phyloP scores from a whole-genome alignment of 192 early-diverging fungal species.

The Phycomyces blakesleeanus region DNA sequence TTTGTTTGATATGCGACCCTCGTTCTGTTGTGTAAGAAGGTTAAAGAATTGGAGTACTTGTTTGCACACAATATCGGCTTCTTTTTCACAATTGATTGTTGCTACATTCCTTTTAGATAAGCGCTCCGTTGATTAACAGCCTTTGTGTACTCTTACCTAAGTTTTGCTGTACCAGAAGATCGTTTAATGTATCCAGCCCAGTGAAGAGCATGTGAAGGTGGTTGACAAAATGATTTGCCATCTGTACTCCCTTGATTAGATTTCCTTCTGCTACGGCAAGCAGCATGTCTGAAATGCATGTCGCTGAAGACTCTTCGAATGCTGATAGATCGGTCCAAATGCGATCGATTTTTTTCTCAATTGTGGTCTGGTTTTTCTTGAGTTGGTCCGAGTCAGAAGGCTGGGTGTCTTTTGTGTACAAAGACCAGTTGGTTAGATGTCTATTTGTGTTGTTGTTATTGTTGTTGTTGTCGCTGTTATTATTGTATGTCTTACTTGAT shows the following conservation, averaged over 20 bases:
- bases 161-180: background rate
- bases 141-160: background rate
- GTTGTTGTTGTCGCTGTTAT: no score
- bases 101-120: conserved; percentile 19
- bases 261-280: conserved; percentile 68
- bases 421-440: no score
- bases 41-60: conserved; percentile 92
- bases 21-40: conserved; percentile 69
- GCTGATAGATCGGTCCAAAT: conserved; percentile 78
- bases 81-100: conserved; percentile 65
- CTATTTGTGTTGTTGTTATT: no score
- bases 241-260: conserved; percentile 63
- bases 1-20: conserved; percentile 41
- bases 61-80: conserved; percentile 90
- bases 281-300: conserved; percentile 86
- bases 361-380: conserved; percentile 47
- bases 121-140: no score
- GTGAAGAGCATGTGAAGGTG: conserved; percentile 80
- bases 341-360: conserved; percentile 79
- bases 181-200: conserved; percentile 59
- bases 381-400: no score
- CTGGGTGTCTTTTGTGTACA: no score
- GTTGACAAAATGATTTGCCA: conserved; percentile 73
- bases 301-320: conserved; percentile 85
- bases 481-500: no score